Evolutionary conservation across 2,329 filamentous ascomycete species (phyloP).

Genomic region (Aureobasidium lini): DNA sequence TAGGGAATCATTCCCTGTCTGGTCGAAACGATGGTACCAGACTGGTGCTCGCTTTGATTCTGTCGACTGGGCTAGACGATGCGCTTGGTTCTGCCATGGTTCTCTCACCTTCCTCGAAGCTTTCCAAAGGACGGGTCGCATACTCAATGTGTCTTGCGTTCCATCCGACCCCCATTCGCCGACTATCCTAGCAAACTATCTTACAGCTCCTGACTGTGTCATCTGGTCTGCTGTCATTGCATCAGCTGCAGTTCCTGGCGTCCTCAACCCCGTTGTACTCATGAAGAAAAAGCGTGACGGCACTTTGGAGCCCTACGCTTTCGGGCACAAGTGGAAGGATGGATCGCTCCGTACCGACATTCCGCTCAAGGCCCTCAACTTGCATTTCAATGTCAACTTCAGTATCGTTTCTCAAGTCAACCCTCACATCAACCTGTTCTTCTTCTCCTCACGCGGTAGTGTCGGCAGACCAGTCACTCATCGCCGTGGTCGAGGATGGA

Average conservation of each 20-base stretch:
- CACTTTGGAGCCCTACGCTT: slow-evolving; percentile 78
- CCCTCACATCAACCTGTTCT: slow-evolving; percentile 96
- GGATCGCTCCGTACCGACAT: slow-evolving; percentile 92
- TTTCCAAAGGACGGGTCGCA: slow-evolving; percentile 85
- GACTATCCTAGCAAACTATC: slow-evolving; percentile 87
- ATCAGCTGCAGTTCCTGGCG: slow-evolving; percentile 90
- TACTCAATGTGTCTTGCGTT: slow-evolving; percentile 92
- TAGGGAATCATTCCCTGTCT: slow-evolving; percentile 65
- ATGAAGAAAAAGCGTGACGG: slow-evolving; percentile 78
- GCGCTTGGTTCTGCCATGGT: slow-evolving; percentile 83
- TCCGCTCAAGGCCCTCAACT: slow-evolving; percentile 83
- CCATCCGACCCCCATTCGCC: slow-evolving; percentile 92
- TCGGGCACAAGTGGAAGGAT: slow-evolving; percentile 99
- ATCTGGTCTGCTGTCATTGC: slow-evolving; percentile 96
- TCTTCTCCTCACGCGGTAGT: slow-evolving; percentile 88
- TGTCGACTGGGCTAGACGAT: slow-evolving; percentile 78
- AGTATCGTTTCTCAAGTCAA: slow-evolving; percentile 85
- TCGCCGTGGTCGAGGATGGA: slow-evolving; percentile 86
- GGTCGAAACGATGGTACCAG: slow-evolving; percentile 79
- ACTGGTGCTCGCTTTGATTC: slow-evolving; percentile 93
- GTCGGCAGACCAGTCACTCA: slow-evolving; percentile 93
- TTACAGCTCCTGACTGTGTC: slow-evolving; percentile 92
- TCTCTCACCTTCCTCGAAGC: slow-evolving; percentile 93
- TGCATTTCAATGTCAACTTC: slow-evolving; percentile 98
- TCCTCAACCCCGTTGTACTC: slow-evolving; percentile 88